phyloP scores from a whole-genome alignment of 177 flowering plant genomes.

The Vitis hybrid region DNA sequence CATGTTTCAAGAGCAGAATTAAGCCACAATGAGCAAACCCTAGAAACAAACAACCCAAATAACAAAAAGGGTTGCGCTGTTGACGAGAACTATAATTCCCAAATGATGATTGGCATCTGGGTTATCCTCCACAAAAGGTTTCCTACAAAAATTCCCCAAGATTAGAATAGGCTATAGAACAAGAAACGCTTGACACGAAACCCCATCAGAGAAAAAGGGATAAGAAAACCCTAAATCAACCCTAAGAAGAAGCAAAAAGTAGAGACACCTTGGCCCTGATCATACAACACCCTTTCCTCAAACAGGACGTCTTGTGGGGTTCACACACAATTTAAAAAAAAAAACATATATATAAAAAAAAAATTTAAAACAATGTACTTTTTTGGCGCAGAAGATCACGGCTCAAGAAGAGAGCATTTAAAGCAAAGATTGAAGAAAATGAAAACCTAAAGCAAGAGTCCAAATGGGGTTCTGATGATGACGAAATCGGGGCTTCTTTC shows the following conservation, averaged over 20 bases:
- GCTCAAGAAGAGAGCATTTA: conserved; percentile 9
- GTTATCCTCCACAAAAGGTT: neutral
- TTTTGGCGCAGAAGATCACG: conserved; percentile 6
- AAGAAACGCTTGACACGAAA: conserved; percentile 7
- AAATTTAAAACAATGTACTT: neutral
- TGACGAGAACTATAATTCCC: neutral
- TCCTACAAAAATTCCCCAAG: conserved; percentile 12
- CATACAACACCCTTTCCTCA: conserved; percentile 10
- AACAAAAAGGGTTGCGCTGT: neutral
- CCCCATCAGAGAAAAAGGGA: conserved; percentile 2
- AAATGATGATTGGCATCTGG: neutral
- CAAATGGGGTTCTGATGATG: conserved; percentile 1
- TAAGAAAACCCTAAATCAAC: conserved; percentile 14
- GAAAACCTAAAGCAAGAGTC: conserved; percentile 6
- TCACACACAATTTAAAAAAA: neutral
- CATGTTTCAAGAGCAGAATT: conserved; percentile 7
- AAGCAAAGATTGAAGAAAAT: neutral
- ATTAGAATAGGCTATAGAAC: conserved; percentile 13
- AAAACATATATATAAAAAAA: neutral
- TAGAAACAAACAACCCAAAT: neutral
- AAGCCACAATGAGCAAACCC: conserved; percentile 8
- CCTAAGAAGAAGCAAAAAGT: conserved; percentile 18
- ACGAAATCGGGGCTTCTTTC: conserved; percentile 6
- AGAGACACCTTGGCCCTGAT: conserved; percentile 8
- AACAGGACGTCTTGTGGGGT: conserved; percentile 12